Conservation (phyloP, 495 filamentous ascomycete genomes). For the Penicillium odoratum region DNA sequence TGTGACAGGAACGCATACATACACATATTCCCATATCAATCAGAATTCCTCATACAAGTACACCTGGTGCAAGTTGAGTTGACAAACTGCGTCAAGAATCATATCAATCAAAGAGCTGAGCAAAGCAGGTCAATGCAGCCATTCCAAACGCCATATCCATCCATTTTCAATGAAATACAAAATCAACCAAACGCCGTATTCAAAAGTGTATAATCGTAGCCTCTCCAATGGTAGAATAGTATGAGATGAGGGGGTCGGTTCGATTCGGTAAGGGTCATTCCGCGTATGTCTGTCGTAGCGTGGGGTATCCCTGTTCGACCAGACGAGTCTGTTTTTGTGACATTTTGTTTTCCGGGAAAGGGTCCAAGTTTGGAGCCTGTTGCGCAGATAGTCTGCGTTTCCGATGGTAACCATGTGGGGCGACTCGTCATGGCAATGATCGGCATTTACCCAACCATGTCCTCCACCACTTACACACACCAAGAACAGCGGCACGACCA, state of each 20-base stretch:
- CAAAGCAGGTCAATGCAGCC: not conserved
- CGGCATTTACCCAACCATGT: conserved; percentile 51
- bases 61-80: not conserved
- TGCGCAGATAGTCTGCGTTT: not conserved
- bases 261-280: conserved; percentile 3
- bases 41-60: conserved; percentile 7
- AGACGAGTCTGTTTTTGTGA: not conserved
- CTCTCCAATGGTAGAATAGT: not conserved
- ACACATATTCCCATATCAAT: not conserved
- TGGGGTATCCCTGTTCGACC: not conserved
- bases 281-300: not conserved
- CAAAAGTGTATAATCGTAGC: conserved; percentile 5
- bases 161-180: not conserved
- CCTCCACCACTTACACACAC: conserved; percentile 63
- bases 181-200: not conserved
- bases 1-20: not conserved
- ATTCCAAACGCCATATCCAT: not conserved
- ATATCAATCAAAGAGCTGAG: not conserved
- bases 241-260: conserved; percentile 1
- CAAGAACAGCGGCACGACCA: conserved; percentile 59
- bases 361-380: not conserved
- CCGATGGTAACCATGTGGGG: not conserved
- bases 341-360: not conserved
- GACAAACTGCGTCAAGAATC: not conserved
- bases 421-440: conserved; percentile 19